Percentiles rank a stretch among this genome's conserved stretches.
Conservation (phyloP, 371 early-diverging fungal species). For the Vairimorpha ceranae region DNA sequence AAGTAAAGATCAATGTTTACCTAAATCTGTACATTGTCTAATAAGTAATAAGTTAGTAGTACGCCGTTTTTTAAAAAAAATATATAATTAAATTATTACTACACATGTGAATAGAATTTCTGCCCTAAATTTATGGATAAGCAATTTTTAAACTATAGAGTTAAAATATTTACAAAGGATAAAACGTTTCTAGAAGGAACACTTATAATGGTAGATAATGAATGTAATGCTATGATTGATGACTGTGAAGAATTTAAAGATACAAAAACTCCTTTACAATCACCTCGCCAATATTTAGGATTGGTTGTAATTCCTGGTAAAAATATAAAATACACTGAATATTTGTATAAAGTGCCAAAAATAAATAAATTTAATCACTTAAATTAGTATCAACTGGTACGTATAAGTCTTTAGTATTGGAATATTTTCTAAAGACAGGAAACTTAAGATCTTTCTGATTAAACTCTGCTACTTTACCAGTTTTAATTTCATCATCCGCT, state of each 20-base stretch:
- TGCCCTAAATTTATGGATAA: too few relatives aligned
- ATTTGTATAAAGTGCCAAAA: not conserved
- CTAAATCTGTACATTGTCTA: too few relatives aligned
- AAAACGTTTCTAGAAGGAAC: conserved; percentile 21
- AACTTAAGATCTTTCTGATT: conserved; percentile 39
- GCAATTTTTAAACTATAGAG: conserved; percentile 15
- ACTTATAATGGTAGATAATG: conserved; percentile 4
- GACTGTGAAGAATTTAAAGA: conserved; percentile 24
- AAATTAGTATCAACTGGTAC: conserved; percentile 38
- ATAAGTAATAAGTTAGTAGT: too few relatives aligned
- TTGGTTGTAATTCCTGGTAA: conserved; percentile 11
- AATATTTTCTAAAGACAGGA: conserved; percentile 44
- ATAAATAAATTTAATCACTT: conserved; percentile 33
- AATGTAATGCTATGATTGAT: conserved; percentile 20
- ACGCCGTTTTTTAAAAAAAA: too few relatives aligned
- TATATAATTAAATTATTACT: too few relatives aligned
- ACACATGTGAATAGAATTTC: too few relatives aligned
- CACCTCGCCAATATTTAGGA: conserved; percentile 4
- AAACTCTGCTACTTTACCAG: conserved; percentile 51
- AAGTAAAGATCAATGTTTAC: too few relatives aligned
- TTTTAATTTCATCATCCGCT: conserved; percentile 47
- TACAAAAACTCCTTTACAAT: not conserved
- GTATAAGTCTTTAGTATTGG: conserved; percentile 26
- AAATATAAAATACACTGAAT: conserved; percentile 16
- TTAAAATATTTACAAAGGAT: conserved; percentile 21